Base-by-base conservation (phyloP, 345 rosid genomes). In the Lenwebbia sp. region DNA sequence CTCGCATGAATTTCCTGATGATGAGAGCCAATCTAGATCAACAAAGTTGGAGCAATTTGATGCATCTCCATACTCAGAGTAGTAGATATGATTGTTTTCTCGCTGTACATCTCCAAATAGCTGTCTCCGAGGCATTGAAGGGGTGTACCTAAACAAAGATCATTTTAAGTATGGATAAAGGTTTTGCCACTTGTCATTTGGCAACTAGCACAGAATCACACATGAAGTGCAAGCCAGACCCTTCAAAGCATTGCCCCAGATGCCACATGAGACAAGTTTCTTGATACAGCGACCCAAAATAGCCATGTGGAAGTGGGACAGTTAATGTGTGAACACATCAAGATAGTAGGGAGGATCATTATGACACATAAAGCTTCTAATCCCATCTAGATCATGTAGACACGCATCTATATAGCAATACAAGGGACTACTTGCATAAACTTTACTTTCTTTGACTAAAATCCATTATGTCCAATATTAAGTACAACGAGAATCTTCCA, bases 21-120 rank as follows among this genome's bases (percentile, higher is more conserved):
- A 98, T 10, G 99, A 98, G 52, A 98, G 93, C 97, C 98, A 93
- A 87, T 96, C 99, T 54, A 96, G 87, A 90, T 98, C 99, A 87
- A 98, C 91, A 90, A 98, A 98, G 91, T 98, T 98, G 52, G 98
- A 98, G 92, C 88, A 93, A 88, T 90, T 96, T 83, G 92, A 91
- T 84, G 86, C 83, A 89, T 92, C 98, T 83, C 94, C 94, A 74
- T 93, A 91, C 85, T 94, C 98, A 65, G 93, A 94, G 87, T 90
- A 92, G 95, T 58, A 91, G 74, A 84, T 86, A 82, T 91, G 93
- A 87, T 90, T 93, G 90, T 89, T 88, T 88, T 93, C 93, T 89
- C 92, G 91, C 87, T 90, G 95, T 87, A 87, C 87, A 70, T 94
- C 94, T 89, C 98, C 98, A 89, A 96, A 98, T 57, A 93, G 93